Evolutionary conservation across 2,329 filamentous ascomycete genomes (phyloP).

Genomic region (Tricladium varicosporioides): DNA sequence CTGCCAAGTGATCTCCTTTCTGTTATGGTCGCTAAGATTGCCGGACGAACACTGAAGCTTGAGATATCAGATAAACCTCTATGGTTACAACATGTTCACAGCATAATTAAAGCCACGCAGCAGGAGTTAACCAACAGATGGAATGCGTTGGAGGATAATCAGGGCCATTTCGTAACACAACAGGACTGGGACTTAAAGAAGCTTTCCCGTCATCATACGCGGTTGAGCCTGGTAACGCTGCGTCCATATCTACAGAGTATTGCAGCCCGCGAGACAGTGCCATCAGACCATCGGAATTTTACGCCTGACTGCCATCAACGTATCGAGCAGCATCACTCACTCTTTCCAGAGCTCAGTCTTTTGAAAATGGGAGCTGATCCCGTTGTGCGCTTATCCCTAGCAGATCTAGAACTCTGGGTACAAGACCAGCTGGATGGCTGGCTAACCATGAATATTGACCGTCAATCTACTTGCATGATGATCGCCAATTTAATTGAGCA

Average conservation of each 20-base stretch:
- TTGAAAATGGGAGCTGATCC: no score
- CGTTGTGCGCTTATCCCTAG: no score
- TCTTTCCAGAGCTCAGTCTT: no score
- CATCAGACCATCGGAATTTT: no score
- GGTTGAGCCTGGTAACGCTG: not conserved
- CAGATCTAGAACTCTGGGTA: no score
- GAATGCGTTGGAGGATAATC: not conserved
- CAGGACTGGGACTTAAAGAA: not conserved
- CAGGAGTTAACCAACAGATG: not conserved
- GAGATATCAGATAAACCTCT: not conserved
- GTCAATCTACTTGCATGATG: no score
- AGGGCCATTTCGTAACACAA: not conserved
- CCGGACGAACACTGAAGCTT: slow-evolving; percentile 43
- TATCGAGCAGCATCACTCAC: no score
- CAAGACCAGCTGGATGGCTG: no score
- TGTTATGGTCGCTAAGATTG: slow-evolving; percentile 45
- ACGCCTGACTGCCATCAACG: no score
- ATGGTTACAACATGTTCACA: slow-evolving; percentile 5
- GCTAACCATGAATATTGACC: no score
- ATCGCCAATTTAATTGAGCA: no score
- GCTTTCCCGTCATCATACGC: not conserved
- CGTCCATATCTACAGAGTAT: not conserved
- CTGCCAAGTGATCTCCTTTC: slow-evolving; percentile 34
- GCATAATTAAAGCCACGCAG: not conserved
- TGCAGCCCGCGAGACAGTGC: not conserved